These are phyloP conservation scores for Xylariaceae sp. DNA, from an alignment of 2,329 filamentous ascomycete genomes.

Conservation along the genomic window DNA sequence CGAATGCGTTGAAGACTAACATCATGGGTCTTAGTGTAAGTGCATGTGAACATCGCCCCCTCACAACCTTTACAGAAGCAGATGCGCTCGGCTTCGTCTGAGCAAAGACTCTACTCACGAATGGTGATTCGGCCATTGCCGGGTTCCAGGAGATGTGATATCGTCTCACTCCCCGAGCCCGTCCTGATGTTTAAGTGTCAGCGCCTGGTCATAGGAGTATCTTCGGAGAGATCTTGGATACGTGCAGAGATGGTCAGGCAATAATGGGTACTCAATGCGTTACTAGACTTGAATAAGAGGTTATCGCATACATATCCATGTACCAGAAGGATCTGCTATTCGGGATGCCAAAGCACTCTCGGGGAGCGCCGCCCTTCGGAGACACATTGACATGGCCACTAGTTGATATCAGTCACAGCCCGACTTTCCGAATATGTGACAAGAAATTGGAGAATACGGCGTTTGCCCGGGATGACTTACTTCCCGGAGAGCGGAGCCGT, in stretches of 20 bases:
- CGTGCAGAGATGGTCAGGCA: not conserved
- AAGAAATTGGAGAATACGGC: not conserved
- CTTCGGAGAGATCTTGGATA: not conserved
- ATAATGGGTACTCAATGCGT: not conserved
- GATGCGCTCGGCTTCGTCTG: not conserved
- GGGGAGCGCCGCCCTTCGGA: slow-evolving; percentile 63
- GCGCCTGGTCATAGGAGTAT: not conserved
- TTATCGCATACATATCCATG: slow-evolving; percentile 50
- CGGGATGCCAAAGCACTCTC: slow-evolving; percentile 40
- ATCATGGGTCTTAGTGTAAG: not conserved
- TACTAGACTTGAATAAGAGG: not conserved
- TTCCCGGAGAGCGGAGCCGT: slow-evolving; percentile 57
- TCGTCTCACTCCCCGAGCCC: slow-evolving; percentile 71
- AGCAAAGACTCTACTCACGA: slow-evolving; percentile 29
- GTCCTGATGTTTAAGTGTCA: slow-evolving; percentile 35
- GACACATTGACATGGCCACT: slow-evolving; percentile 66
- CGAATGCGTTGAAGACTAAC: slow-evolving; percentile 52
- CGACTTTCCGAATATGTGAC: not conserved
- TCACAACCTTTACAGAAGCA: not conserved
- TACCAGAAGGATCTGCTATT: slow-evolving; percentile 44
- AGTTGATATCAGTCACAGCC: not conserved
- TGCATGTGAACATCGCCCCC: not conserved
- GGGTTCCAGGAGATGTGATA: slow-evolving; percentile 65
- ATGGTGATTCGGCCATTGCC: slow-evolving; percentile 65
- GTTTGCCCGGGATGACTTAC: slow-evolving; percentile 7